phyloP scores from a whole-genome alignment of 192 early-diverging fungal species.

The Fimicolochytrium jonesii region DNA sequence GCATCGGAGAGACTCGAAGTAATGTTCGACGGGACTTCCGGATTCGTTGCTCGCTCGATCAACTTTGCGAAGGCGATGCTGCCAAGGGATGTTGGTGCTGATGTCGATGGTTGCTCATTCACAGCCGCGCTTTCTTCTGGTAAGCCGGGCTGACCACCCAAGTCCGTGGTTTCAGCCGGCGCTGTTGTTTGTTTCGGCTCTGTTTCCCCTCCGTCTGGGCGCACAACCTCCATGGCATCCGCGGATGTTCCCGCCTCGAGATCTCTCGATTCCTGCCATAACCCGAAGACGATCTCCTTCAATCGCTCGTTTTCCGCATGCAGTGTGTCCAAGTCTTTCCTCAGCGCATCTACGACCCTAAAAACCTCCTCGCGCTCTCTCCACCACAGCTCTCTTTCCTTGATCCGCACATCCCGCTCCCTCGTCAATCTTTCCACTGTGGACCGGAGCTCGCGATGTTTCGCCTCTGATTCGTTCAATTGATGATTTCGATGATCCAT shows the following conservation, averaged over 20 bases:
- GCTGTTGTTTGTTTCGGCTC: neutral
- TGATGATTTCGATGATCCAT: neutral
- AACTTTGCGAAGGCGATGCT: conserved; percentile 7
- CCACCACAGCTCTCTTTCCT: conserved; percentile 30
- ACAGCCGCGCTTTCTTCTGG: too few relatives aligned
- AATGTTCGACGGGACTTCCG: neutral
- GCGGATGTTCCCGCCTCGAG: neutral
- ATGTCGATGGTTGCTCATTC: too few relatives aligned
- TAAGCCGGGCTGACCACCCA: too few relatives aligned
- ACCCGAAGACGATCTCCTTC: conserved; percentile 13
- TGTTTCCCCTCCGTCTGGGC: neutral
- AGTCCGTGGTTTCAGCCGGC: neutral
- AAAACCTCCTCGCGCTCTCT: conserved; percentile 28
- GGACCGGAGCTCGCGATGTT: conserved; percentile 8
- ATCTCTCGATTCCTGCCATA: conserved; percentile 8
- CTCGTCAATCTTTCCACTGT: conserved; percentile 15
- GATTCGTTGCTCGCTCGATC: neutral
- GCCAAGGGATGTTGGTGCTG: neutral
- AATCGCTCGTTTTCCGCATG: conserved; percentile 17
- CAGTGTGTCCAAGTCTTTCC: conserved; percentile 10
- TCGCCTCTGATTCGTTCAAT: conserved; percentile 18
- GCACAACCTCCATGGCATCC: neutral
- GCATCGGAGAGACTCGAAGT: conserved; percentile 1
- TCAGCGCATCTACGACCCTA: conserved; percentile 15
- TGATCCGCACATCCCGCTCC: conserved; percentile 24